Conservation (phyloP, 352 stramenopile genomes). For the Peronosclerospora sorghi region DNA sequence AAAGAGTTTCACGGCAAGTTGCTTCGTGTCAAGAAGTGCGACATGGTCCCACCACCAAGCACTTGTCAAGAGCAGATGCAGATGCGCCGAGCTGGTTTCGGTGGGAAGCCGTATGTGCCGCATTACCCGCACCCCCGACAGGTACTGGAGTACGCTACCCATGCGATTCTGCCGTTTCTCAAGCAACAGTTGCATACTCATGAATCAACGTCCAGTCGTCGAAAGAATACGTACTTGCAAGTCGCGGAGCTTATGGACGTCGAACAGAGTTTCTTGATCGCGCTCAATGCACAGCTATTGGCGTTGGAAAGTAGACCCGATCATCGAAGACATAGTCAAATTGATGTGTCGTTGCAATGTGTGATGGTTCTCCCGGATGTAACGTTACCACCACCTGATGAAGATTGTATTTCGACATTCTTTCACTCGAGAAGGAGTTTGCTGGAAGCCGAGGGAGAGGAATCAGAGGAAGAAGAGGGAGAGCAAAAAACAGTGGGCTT, state of each 20-base stretch:
- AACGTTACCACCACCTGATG: constrained; percentile 46
- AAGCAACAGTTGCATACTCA: constrained; percentile 26
- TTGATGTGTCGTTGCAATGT: constrained; percentile 57
- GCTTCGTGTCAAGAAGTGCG: constrained; percentile 79
- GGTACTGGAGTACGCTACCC: constrained; percentile 61
- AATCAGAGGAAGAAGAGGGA: constrained; percentile 8
- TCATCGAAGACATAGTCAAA: constrained; percentile 57
- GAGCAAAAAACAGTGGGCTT: constrained; percentile 6
- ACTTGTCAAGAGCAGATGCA: constrained; percentile 13
- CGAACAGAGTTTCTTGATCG: constrained; percentile 37
- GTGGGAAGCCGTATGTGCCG: constrained; percentile 29
- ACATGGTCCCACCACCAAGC: constrained; percentile 15
- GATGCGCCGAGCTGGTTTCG: constrained; percentile 7
- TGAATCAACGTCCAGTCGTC: not conserved
- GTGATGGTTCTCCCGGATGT: constrained; percentile 78
- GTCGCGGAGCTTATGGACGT: constrained; percentile 66
- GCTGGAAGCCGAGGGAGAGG: constrained; percentile 12
- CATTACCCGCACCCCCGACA: constrained; percentile 59
- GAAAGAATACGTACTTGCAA: constrained; percentile 40
- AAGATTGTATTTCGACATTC: constrained; percentile 31
- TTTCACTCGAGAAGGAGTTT: constrained; percentile 29
- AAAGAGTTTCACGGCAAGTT: constrained; percentile 57
- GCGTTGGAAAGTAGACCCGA: constrained; percentile 37
- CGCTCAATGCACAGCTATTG: constrained; percentile 59
- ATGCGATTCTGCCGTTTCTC: constrained; percentile 64